Evolutionary conservation across 306 rosid genomes (phyloP).

Genomic region (Trifolium pratense): DNA sequence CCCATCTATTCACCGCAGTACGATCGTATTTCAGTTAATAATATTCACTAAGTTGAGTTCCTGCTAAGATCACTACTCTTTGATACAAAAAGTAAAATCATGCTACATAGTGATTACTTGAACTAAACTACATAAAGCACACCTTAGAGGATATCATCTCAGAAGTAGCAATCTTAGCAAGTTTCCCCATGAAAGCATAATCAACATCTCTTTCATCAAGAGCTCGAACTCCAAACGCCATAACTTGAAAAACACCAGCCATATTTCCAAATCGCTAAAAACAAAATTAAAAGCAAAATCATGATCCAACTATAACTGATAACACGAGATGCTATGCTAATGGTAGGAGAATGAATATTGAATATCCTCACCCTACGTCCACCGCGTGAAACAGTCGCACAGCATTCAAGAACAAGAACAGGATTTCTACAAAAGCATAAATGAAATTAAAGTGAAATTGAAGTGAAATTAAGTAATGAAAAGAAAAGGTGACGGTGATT

Average conservation of each 20-base stretch:
- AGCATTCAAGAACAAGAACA: slow-evolving; percentile 83
- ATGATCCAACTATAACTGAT: not conserved
- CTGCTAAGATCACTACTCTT: not conserved
- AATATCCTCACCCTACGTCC: slow-evolving; percentile 76
- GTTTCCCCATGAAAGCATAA: slow-evolving; percentile 75
- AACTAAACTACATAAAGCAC: slow-evolving; percentile 47
- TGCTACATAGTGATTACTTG: not conserved
- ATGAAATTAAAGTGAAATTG: slow-evolving; percentile 15
- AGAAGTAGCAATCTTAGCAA: slow-evolving; percentile 90
- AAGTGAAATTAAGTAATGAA: slow-evolving; percentile 14
- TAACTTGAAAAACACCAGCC: slow-evolving; percentile 95
- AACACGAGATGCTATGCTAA: too few species aligned
- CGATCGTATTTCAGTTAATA: not conserved
- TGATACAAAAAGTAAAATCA: slow-evolving; percentile 33
- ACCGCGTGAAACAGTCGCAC: slow-evolving; percentile 80
- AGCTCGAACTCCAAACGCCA: slow-evolving; percentile 86
- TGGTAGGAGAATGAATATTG: not conserved
- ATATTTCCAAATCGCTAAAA: slow-evolving; percentile 88
- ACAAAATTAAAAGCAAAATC: not conserved
- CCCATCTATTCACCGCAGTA: not conserved
- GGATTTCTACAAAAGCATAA: slow-evolving; percentile 58
- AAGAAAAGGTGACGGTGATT: not conserved
- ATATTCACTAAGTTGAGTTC: slow-evolving; percentile 4
- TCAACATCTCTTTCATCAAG: slow-evolving; percentile 70
- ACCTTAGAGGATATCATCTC: slow-evolving; percentile 94